Base-by-base conservation (phyloP, 495 filamentous ascomycete genomes). In the Thermochaetoides thermophila region DNA sequence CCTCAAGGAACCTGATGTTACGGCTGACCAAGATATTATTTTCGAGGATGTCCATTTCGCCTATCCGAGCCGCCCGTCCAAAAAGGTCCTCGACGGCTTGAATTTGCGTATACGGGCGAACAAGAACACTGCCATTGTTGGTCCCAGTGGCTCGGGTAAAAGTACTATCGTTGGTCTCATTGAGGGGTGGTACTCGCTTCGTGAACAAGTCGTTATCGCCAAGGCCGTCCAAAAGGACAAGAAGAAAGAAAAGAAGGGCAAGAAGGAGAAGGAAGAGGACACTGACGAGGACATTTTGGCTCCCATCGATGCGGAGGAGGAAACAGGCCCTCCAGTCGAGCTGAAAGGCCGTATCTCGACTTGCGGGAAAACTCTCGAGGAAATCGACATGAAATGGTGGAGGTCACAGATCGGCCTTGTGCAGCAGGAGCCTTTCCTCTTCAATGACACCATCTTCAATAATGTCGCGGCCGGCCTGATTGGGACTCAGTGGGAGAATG, bases 121-220 rank as follows among this genome's bases (percentile, higher is more conserved):
- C 10, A 81, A 85, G 50, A 79, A 84, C 24, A 83, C 82, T 17
- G 84, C 86, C n/a, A 67, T 96, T 30, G 83, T 92, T 25, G 81
- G 87, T 7, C 73, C 85, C 8, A 84, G 81, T 12, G 78, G 79
- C 11, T 82, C 80, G 26, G 78, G 87, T 22, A 97, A 97, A 59
- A 84, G 78, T 42, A 95, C 86, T 0, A 81, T 95, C 12, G 78
- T 95, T 17, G 86, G 84, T 0, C 60, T 97, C 6, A 71, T 96
- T 24, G 84, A 95, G 49, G 72, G 87, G 2, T 96, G 93, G 66
- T 97, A 97, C 46, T 73, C 83, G 19, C 77, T 91, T 22, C 47
- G 55, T 13, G 55, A 64, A 20, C 61, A 67, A 42, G 49, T 62
- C 31, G 44, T 60, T 19, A 63, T 67, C n/a, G 59, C 56, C 5